phyloP scores from a whole-genome alignment of 1,139 yeast genomes.

The Pichia sp. region DNA sequence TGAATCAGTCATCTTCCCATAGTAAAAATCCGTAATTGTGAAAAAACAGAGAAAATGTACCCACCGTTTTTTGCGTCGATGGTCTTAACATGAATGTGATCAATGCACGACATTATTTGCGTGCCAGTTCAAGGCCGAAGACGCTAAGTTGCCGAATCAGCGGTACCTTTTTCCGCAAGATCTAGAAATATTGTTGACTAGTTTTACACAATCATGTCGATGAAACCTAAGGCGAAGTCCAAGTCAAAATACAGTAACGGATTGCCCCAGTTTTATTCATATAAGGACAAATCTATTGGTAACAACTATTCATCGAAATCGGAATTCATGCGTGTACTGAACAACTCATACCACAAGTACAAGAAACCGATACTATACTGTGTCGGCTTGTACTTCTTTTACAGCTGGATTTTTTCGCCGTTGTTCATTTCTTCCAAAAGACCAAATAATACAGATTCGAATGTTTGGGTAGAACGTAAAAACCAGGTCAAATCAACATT shows the following conservation, averaged over 20 bases:
- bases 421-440: not conserved
- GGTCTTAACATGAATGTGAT: too few relatives aligned
- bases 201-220: not conserved
- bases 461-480: constrained; percentile 38
- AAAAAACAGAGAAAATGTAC: too few relatives aligned
- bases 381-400: constrained; percentile 1
- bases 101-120: too few relatives aligned
- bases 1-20: too few relatives aligned
- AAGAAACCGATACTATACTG: constrained; percentile 4
- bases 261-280: constrained; percentile 11
- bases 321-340: not conserved
- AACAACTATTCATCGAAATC: constrained; percentile 6
- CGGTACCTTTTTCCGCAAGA: too few relatives aligned
- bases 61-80: too few relatives aligned
- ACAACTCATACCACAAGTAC: constrained; percentile 5
- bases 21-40: too few relatives aligned
- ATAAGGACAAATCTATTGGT: constrained; percentile 9
- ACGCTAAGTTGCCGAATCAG: too few relatives aligned
- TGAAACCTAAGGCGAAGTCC: constrained; percentile 4
- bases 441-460: not conserved
- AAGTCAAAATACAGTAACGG: constrained; percentile 10
- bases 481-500: constrained; percentile 55
- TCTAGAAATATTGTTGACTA: too few relatives aligned
- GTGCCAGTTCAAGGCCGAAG: too few relatives aligned
- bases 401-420: constrained; percentile 6